A percentile compares a stretch with the other conserved stretches of the same genome.
These are phyloP conservation scores for Eucalyptus tenuipes DNA, from an alignment of 345 rosid species.

Conservation along the genomic window DNA sequence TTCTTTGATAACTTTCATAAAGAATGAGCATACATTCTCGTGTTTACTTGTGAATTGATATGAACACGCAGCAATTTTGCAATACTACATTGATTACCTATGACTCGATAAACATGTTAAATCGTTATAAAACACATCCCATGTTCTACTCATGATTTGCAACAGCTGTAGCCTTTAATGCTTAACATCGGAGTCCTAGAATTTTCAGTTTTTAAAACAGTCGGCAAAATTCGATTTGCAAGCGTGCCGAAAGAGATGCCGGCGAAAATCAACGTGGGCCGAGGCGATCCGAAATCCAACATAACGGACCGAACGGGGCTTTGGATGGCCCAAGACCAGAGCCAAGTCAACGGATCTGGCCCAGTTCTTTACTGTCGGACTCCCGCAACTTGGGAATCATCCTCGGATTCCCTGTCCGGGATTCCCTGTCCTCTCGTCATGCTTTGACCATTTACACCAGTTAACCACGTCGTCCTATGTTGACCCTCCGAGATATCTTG, in stretches of 20 bases:
- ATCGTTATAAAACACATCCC: not conserved
- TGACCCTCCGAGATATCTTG: not conserved
- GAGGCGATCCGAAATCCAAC: not conserved
- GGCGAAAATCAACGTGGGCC: not conserved
- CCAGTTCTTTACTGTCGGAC: not conserved
- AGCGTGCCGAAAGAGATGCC: not conserved
- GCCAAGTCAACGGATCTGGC: not conserved
- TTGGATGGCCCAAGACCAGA: not conserved
- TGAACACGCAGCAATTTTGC: not conserved
- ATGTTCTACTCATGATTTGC: not conserved
- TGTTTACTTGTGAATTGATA: not conserved
- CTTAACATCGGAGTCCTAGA: not conserved
- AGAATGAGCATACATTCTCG: accelerated
- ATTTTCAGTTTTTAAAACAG: not conserved
- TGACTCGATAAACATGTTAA: not conserved
- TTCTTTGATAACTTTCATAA: no score
- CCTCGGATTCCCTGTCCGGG: not conserved
- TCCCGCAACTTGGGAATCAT: not conserved
- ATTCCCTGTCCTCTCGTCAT: not conserved
- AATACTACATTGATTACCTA: not conserved
- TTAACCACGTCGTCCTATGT: not conserved
- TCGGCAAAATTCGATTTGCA: not conserved
- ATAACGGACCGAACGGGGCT: not conserved
- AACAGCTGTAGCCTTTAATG: not conserved
- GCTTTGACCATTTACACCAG: not conserved